These are phyloP conservation scores for Fusarium nanum DNA, from an alignment of 2,329 filamentous ascomycete species.

Conservation along the genomic window DNA sequence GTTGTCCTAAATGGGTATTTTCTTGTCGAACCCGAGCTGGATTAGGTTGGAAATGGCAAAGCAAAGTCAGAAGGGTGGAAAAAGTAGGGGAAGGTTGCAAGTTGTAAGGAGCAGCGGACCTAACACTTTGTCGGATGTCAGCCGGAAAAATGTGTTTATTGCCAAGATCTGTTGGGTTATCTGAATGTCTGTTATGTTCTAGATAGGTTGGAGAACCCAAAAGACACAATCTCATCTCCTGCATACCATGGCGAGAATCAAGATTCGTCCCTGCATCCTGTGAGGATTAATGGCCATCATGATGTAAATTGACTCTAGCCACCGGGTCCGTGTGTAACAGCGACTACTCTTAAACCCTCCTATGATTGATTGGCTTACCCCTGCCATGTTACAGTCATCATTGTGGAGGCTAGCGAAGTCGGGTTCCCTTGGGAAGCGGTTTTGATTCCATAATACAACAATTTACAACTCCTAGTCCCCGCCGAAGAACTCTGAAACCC, in stretches of 20 bases:
- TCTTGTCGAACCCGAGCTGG: too few species aligned
- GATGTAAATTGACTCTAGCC: not conserved
- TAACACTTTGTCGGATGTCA: not conserved
- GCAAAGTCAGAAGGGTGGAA: not conserved
- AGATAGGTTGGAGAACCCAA: not conserved
- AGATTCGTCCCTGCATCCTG: not conserved
- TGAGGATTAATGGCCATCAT: not conserved
- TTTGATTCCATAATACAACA: not conserved
- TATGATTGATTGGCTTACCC: too few species aligned
- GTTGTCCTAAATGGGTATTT: not conserved
- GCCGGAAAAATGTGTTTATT: too few species aligned
- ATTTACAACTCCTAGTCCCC: not conserved
- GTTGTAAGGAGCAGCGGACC: not conserved
- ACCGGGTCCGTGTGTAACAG: not conserved
- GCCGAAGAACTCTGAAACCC: accelerated
- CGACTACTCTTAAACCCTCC: too few species aligned
- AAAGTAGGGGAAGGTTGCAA: not conserved
- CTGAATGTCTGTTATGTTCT: not conserved
- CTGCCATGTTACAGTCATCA: too few species aligned
- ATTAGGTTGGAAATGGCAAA: not conserved
- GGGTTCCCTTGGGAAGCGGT: not conserved
- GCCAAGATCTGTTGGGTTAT: not conserved
- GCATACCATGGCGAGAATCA: not conserved
- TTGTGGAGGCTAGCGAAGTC: not conserved
- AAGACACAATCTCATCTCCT: not conserved